Evolutionary conservation across 1,284 basidiomycete species (phyloP).

Genomic region (Thelephora terrestris): DNA sequence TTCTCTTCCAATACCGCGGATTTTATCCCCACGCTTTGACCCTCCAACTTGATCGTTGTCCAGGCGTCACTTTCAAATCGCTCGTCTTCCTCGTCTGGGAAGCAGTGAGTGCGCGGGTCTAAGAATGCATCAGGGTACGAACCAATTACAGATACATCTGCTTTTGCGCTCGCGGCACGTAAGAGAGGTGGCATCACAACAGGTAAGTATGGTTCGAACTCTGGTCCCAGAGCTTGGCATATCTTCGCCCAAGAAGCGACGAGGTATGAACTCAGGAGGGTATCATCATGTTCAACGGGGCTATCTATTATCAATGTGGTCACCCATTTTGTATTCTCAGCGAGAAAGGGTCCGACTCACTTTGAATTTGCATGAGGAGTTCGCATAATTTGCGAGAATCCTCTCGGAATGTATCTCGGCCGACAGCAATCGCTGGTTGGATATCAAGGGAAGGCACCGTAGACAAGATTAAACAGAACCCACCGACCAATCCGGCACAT

Average conservation of each 20-base stretch:
- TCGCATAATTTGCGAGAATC: constrained; percentile 69
- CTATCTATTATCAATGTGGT: constrained; percentile 32
- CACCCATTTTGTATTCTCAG: neutral
- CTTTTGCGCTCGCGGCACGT: constrained; percentile 67
- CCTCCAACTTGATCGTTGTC: constrained; percentile 69
- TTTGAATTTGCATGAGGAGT: constrained; percentile 69
- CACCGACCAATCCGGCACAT: constrained; percentile 74
- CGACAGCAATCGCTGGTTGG: constrained; percentile 66
- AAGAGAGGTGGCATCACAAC: constrained; percentile 74
- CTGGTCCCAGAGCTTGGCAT: constrained; percentile 68
- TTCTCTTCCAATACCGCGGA: constrained; percentile 81
- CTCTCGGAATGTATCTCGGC: constrained; percentile 62
- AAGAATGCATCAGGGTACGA: constrained; percentile 12
- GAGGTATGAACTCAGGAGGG: constrained; percentile 57
- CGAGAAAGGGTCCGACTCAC: constrained; percentile 26
- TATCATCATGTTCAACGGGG: constrained; percentile 52
- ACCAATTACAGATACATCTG: constrained; percentile 72
- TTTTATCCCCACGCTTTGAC: constrained; percentile 64
- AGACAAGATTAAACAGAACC: constrained; percentile 9
- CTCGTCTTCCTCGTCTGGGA: constrained; percentile 40
- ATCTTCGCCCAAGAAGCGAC: constrained; percentile 78
- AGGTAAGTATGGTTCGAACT: constrained; percentile 78
- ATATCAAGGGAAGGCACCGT: neutral
- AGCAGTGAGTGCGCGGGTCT: neutral
- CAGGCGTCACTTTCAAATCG: constrained; percentile 55